Evolutionary conservation across 2,329 filamentous ascomycete genomes (phyloP).

Genomic region (Penicillium sclerotigenum): DNA sequence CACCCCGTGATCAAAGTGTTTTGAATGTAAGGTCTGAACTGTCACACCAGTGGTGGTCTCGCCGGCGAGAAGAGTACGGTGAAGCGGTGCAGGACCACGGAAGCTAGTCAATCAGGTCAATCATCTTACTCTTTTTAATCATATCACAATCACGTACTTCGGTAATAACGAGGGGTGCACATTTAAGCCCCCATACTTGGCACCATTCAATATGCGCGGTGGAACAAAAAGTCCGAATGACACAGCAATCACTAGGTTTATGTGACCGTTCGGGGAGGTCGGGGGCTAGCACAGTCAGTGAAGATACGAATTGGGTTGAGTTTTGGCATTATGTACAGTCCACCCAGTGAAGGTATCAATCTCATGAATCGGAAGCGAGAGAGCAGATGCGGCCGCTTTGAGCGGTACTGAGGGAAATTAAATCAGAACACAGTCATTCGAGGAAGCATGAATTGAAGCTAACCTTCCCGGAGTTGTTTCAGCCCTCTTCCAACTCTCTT

Average conservation of each 20-base stretch:
- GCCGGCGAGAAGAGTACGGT: slow-evolving; percentile 71
- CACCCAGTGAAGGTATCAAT: slow-evolving; percentile 80
- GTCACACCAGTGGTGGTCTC: slow-evolving; percentile 68
- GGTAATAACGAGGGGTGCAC: slow-evolving; percentile 89
- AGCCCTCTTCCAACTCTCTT: slow-evolving; percentile 75
- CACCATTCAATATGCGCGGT: slow-evolving; percentile 63
- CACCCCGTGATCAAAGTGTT: slow-evolving; percentile 72
- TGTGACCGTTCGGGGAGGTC: slow-evolving; percentile 40
- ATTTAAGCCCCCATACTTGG: slow-evolving; percentile 84
- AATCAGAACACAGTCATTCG: slow-evolving; percentile 7
- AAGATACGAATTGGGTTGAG: slow-evolving; percentile 1
- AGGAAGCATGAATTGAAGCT: slow-evolving; percentile 18
- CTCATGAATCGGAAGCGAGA: slow-evolving; percentile 68
- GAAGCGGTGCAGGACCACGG: slow-evolving; percentile 79
- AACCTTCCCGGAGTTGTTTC: slow-evolving; percentile 68
- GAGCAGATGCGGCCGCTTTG: slow-evolving; percentile 59
- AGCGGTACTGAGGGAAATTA: slow-evolving; percentile 62
- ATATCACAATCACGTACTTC: slow-evolving; percentile 53
- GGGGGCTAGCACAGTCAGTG: slow-evolving; percentile 51
- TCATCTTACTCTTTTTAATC: background rate
- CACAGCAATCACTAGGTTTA: slow-evolving; percentile 83
- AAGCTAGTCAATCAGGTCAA: slow-evolving; percentile 51
- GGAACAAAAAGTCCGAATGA: slow-evolving; percentile 93
- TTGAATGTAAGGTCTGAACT: slow-evolving; percentile 78
- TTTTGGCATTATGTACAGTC: slow-evolving; percentile 54